phyloP scores from a whole-genome alignment of 768 basidiomycete genomes.

The Suillus variegatus region DNA sequence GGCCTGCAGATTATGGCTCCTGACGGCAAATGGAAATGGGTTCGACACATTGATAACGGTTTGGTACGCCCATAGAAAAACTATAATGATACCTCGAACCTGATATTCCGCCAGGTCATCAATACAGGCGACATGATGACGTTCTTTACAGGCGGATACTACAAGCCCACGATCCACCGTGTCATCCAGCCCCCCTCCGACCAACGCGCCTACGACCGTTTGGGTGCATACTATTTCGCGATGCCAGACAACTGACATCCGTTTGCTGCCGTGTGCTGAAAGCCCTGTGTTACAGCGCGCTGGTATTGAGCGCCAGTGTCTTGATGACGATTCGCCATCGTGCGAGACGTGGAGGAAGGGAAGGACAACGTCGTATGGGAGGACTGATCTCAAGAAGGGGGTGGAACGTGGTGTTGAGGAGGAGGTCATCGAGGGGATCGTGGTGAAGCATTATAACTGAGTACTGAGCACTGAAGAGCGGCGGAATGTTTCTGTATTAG shows the following conservation, averaged over 20 bases:
- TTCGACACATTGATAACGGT: slow-evolving; percentile 37
- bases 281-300: slow-evolving; percentile 34
- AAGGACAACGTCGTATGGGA: slow-evolving; percentile 32
- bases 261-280: slow-evolving; percentile 28
- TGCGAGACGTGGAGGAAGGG: slow-evolving; percentile 34
- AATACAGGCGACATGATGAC: slow-evolving; percentile 38
- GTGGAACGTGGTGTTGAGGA: slow-evolving; percentile 32
- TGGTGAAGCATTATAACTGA: slow-evolving; percentile 34
- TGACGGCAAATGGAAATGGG: slow-evolving; percentile 39
- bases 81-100: neutral
- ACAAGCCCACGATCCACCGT: slow-evolving; percentile 39
- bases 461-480: slow-evolving; percentile 16
- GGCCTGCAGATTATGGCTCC: slow-evolving; percentile 37
- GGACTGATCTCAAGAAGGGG: slow-evolving; percentile 28
- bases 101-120: slow-evolving; percentile 30
- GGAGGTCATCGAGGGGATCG: slow-evolving; percentile 32
- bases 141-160: slow-evolving; percentile 37
- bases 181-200: slow-evolving; percentile 38
- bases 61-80: slow-evolving; percentile 24
- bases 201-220: slow-evolving; percentile 34
- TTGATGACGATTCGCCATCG: slow-evolving; percentile 27
- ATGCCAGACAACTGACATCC: slow-evolving; percentile 32
- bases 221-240: slow-evolving; percentile 38
- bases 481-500: neutral
- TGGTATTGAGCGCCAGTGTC: slow-evolving; percentile 30